Percentiles rank a stretch among this genome's conserved stretches.
These are phyloP conservation scores for Ceratobasidium sp. DNA, from an alignment of 1,284 basidiomycete species.

Conservation along the genomic window DNA sequence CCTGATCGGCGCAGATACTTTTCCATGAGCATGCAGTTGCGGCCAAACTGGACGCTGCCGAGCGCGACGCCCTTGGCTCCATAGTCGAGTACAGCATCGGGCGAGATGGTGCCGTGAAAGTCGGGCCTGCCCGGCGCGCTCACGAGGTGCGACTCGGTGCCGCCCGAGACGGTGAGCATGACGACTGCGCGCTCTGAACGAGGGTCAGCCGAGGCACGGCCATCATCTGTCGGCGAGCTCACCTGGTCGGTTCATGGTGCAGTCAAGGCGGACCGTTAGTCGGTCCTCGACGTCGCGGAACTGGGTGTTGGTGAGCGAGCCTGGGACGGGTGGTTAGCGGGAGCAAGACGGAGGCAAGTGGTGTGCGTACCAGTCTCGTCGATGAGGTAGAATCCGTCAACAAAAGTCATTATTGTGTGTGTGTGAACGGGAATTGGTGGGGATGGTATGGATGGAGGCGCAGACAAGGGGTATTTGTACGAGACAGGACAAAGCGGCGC, in stretches of 20 bases:
- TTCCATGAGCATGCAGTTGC: constrained; percentile 36
- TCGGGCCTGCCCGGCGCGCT: constrained; percentile 34
- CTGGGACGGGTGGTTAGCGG: neutral
- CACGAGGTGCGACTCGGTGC: constrained; percentile 29
- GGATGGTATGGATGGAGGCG: neutral
- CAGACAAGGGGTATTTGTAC: constrained; percentile 13
- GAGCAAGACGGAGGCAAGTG: neutral
- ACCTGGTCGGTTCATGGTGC: constrained; percentile 40
- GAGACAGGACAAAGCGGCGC: neutral
- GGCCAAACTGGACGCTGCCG: constrained; percentile 33
- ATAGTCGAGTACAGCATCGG: constrained; percentile 38
- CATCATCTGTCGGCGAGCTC: neutral
- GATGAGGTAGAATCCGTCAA: constrained; percentile 40
- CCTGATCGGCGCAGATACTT: constrained; percentile 38
- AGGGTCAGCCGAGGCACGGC: neutral
- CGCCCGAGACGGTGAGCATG: constrained; percentile 39
- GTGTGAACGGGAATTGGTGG: constrained; percentile 1
- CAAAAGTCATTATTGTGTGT: constrained; percentile 28
- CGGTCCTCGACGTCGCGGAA: constrained; percentile 39
- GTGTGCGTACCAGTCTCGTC: constrained; percentile 36
- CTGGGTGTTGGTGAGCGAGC: constrained; percentile 37
- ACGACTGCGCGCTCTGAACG: constrained; percentile 23
- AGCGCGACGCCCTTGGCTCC: constrained; percentile 36
- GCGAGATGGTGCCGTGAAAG: constrained; percentile 35
- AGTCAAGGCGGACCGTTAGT: constrained; percentile 34